Evolutionary conservation across 805 yeast species (phyloP).

Genomic region (Metahyphopichia silvanorum): DNA sequence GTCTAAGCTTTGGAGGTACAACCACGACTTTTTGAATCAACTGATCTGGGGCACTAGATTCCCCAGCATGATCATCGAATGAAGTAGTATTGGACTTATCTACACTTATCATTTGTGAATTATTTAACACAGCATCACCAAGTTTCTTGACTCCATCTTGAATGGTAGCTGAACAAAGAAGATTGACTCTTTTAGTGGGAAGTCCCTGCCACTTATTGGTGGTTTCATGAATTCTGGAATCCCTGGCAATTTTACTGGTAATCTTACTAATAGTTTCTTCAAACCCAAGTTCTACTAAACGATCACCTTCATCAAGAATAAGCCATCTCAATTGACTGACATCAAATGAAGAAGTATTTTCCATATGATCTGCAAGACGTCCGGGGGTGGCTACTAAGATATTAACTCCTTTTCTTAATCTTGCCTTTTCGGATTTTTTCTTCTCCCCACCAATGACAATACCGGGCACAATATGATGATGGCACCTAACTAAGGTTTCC

Average conservation of each 20-base stretch:
- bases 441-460: slow-evolving; percentile 98
- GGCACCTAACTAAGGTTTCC: slow-evolving; percentile 66
- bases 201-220: slow-evolving; percentile 48
- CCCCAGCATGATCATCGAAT: slow-evolving; percentile 21
- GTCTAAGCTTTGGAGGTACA: slow-evolving; percentile 88
- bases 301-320: slow-evolving; percentile 96
- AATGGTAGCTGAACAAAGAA: slow-evolving; percentile 93
- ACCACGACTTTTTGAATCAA: slow-evolving; percentile 74
- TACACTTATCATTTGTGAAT: slow-evolving; percentile 67
- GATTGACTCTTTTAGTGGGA: slow-evolving; percentile 69
- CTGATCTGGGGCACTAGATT: slow-evolving; percentile 79
- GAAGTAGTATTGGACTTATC: slow-evolving; percentile 26
- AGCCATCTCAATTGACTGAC: slow-evolving; percentile 76
- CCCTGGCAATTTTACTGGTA: slow-evolving; percentile 52
- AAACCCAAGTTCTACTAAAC: slow-evolving; percentile 92
- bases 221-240: slow-evolving; percentile 36
- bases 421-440: slow-evolving; percentile 93
- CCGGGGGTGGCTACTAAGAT: slow-evolving; percentile 98
- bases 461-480: slow-evolving; percentile 91
- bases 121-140: slow-evolving; percentile 70
- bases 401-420: slow-evolving; percentile 93
- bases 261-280: slow-evolving; percentile 88
- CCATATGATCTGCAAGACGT: slow-evolving; percentile 89
- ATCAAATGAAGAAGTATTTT: slow-evolving; percentile 76
- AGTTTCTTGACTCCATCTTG: slow-evolving; percentile 75